A percentile compares a stretch with the other conserved stretches of the same genome.
Conservation (phyloP, 352 stramenopile species). For the Thalassiosira mediterranea region DNA sequence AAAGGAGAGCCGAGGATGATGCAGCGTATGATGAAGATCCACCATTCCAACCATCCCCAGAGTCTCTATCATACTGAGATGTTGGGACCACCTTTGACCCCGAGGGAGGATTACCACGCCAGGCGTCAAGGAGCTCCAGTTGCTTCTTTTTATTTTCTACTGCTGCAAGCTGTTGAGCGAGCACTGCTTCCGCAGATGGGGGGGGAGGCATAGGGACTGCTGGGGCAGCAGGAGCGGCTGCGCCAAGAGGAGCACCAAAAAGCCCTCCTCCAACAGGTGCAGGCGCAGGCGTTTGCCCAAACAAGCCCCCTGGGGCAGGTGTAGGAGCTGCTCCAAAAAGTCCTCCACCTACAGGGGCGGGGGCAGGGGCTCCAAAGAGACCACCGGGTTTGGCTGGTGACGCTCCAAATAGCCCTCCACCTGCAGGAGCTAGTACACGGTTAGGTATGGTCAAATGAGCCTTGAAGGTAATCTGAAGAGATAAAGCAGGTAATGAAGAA, state of each 20-base stretch:
- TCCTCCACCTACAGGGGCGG: conserved; percentile 30
- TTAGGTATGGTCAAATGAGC: too few species aligned
- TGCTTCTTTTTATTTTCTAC: conserved; percentile 78
- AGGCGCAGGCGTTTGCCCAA: too few species aligned
- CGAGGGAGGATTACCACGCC: conserved; percentile 57
- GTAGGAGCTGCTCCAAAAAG: too few species aligned
- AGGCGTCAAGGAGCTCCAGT: conserved; percentile 70
- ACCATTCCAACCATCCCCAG: conserved; percentile 42
- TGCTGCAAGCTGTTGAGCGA: conserved; percentile 73
- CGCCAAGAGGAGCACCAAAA: too few species aligned
- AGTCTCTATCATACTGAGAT: conserved; percentile 47
- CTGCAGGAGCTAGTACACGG: too few species aligned
- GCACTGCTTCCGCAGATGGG: conserved; percentile 65
- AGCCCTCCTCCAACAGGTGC: too few species aligned
- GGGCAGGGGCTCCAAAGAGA: too few species aligned
- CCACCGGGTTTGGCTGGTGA: too few species aligned
- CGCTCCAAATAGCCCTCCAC: too few species aligned
- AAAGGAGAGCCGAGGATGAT: conserved; percentile 44
- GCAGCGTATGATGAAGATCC: conserved; percentile 34
- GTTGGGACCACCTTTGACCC: conserved; percentile 53
- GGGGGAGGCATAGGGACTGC: conserved; percentile 46
- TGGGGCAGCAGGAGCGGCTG: conserved; percentile 19
- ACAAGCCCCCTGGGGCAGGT: too few species aligned
- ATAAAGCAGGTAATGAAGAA: too few species aligned
- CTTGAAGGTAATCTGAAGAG: too few species aligned